phyloP scores from a whole-genome alignment of 225 moss, liverwort and hornwort species.

The Ulota crispa region DNA sequence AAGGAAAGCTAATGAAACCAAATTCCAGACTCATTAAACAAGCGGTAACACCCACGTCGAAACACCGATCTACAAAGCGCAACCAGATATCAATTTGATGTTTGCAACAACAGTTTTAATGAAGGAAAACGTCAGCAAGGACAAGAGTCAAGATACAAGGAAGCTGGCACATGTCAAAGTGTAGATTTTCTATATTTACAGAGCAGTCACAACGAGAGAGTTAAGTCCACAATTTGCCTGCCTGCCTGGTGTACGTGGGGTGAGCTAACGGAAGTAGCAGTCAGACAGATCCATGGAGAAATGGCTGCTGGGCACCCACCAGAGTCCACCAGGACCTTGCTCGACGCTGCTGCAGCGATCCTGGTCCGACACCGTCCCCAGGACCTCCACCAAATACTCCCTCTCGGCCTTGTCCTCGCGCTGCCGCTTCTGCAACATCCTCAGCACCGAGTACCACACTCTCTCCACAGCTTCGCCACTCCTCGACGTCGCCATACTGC shows the following conservation, averaged over 20 bases:
- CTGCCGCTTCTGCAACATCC: constrained; percentile 23
- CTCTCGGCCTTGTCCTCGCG: constrained; percentile 5
- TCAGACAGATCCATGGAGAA: constrained; percentile 25
- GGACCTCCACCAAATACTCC: constrained; percentile 31
- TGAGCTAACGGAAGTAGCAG: constrained; percentile 21
- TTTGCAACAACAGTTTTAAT: background rate
- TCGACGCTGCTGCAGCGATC: background rate
- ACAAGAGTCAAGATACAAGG: no score
- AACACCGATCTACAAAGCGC: background rate
- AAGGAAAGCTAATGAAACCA: no score
- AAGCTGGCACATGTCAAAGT: no score
- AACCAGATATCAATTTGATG: background rate
- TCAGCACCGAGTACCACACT: constrained; percentile 23
- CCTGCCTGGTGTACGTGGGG: no score
- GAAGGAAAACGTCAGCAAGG: no score
- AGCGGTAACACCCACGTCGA: background rate
- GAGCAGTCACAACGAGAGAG: no score
- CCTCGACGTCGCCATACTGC: background rate
- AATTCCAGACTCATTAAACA: background rate
- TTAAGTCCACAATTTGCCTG: no score
- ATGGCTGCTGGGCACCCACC: constrained; percentile 37
- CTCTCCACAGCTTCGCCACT: background rate
- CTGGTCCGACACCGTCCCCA: background rate
- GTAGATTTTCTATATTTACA: no score
- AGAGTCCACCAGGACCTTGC: background rate